A percentile compares a stretch with the other conserved stretches of the same genome.
phyloP scores from a whole-genome alignment of 805 yeast genomes.

The Saccharomyces jurei region DNA sequence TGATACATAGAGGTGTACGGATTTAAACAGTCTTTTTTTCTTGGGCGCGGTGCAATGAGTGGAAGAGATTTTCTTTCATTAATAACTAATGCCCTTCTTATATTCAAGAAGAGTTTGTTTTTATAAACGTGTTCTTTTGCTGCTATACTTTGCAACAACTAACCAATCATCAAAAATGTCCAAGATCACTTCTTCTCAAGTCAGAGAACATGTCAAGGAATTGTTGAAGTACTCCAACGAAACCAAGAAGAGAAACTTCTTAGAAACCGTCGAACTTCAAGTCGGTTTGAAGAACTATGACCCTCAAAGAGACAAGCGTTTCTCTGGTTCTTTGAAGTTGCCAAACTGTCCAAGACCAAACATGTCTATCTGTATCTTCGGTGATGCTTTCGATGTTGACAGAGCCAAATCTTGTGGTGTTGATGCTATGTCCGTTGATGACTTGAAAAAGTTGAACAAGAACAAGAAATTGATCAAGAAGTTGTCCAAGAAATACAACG shows the following conservation, averaged over 20 bases:
- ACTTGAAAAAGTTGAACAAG: slow-evolving; percentile 99
- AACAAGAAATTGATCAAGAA: slow-evolving; percentile 99
- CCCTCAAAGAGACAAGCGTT: slow-evolving; percentile 99
- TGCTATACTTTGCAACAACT: slow-evolving; percentile 9
- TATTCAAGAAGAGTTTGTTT: not conserved
- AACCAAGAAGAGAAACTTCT: slow-evolving; percentile 99
- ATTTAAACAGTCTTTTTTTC: not conserved
- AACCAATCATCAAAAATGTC: slow-evolving; percentile 45
- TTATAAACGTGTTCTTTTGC: not conserved
- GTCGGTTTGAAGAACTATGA: slow-evolving; percentile 99
- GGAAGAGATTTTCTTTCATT: not conserved
- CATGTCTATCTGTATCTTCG: slow-evolving; percentile 99
- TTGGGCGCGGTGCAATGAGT: not conserved
- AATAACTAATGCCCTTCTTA: not conserved
- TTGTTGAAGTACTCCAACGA: slow-evolving; percentile 82
- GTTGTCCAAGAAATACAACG: slow-evolving; percentile 99
- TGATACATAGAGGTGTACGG: not conserved
- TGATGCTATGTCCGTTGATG: slow-evolving; percentile 99
- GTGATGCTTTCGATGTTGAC: slow-evolving; percentile 99
- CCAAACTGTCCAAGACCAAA: slow-evolving; percentile 99
- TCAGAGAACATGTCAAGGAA: slow-evolving; percentile 93
- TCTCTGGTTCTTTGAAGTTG: slow-evolving; percentile 98
- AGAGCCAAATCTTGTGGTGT: slow-evolving; percentile 99
- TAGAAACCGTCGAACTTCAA: slow-evolving; percentile 99
- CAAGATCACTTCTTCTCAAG: slow-evolving; percentile 84